These are phyloP conservation scores for Phellinidium pouzarii DNA, from an alignment of 1,284 basidiomycete genomes.

Conservation along the genomic window DNA sequence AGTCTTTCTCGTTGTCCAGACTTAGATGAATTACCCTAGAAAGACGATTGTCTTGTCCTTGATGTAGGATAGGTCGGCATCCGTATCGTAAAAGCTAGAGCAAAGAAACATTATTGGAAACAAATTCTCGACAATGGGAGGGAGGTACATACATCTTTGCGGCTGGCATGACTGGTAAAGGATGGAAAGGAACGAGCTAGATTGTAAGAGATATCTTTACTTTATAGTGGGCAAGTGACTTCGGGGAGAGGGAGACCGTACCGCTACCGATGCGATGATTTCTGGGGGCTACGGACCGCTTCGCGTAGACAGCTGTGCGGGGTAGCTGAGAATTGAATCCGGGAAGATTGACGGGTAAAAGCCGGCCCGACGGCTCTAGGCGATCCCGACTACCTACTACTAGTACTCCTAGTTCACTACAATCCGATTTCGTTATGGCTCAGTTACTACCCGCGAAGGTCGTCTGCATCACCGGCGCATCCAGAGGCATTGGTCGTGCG, in stretches of 20 bases:
- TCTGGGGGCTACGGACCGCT: too few relatives aligned
- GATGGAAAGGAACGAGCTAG: not conserved
- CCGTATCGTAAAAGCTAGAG: conserved; percentile 52
- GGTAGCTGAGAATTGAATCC: too few relatives aligned
- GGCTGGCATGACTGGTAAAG: conserved; percentile 26
- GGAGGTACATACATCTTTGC: conserved; percentile 41
- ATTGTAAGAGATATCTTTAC: too few relatives aligned
- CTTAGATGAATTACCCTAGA: conserved; percentile 38
- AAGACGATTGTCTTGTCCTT: conserved; percentile 52
- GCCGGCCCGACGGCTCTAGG: too few relatives aligned
- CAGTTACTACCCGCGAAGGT: conserved; percentile 54
- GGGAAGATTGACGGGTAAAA: too few relatives aligned
- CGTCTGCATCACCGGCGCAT: conserved; percentile 69
- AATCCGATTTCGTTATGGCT: too few relatives aligned
- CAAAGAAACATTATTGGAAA: not conserved
- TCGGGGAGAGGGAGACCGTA: too few relatives aligned
- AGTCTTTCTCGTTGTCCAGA: not conserved
- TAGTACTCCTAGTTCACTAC: too few relatives aligned
- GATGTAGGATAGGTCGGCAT: conserved; percentile 45
- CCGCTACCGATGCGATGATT: too few relatives aligned
- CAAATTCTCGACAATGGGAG: not conserved
- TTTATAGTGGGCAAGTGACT: too few relatives aligned
- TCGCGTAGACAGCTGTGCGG: too few relatives aligned
- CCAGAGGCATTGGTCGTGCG: conserved; percentile 77
- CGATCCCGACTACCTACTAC: too few relatives aligned